A percentile compares a stretch with the other conserved stretches of the same genome.
phyloP scores from a whole-genome alignment of 768 basidiomycete species.

The Lactifluus hygrophoroides region DNA sequence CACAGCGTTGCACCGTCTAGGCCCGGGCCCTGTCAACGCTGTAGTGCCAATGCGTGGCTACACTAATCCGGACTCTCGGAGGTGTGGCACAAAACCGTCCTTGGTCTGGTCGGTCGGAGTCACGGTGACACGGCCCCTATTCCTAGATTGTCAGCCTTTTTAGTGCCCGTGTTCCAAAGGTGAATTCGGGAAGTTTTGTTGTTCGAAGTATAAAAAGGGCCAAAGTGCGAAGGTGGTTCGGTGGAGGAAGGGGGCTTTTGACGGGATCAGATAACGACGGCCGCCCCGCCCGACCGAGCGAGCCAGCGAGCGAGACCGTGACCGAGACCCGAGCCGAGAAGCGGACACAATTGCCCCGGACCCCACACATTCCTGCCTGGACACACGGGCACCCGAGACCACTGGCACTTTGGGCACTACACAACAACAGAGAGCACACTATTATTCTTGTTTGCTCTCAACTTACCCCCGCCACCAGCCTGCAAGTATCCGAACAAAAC shows the following conservation, averaged over 20 bases:
- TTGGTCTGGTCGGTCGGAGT: too few relatives aligned
- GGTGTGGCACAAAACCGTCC: neutral
- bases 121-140: neutral
- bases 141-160: neutral
- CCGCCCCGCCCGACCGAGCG: too few relatives aligned
- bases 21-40: neutral
- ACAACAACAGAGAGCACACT: neutral
- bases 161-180: neutral
- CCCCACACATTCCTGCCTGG: too few relatives aligned
- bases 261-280: conserved; percentile 15
- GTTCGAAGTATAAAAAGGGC: neutral
- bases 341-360: too few relatives aligned
- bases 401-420: neutral
- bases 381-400: too few relatives aligned
- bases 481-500: neutral
- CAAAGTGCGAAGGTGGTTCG: too few relatives aligned
- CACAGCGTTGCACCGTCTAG: neutral
- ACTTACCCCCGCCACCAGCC: too few relatives aligned
- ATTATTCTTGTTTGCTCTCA: neutral
- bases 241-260: neutral
- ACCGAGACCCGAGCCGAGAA: too few relatives aligned
- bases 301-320: neutral
- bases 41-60: neutral
- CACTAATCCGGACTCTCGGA: neutral
- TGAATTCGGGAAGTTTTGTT: conserved; percentile 1